Evolutionary conservation across 805 yeast genomes (phyloP).

Genomic region (Myxozyma vanderwaltii): DNA sequence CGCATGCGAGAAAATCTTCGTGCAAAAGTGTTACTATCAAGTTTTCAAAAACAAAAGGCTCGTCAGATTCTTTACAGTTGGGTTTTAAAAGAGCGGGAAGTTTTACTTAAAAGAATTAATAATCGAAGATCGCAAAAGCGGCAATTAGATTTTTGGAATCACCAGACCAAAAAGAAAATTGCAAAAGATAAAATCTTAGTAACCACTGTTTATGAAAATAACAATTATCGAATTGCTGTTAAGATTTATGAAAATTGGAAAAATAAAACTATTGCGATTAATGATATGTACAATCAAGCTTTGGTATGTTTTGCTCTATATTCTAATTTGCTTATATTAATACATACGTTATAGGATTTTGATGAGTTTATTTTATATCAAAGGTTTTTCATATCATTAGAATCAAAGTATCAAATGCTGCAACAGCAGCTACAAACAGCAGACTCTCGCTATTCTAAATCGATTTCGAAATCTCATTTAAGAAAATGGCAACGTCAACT

Average conservation of each 20-base stretch:
- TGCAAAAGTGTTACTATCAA: neutral
- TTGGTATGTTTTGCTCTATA: constrained; percentile 4
- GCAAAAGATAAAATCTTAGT: constrained; percentile 5
- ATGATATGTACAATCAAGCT: constrained; percentile 3
- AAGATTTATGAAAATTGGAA: constrained; percentile 8
- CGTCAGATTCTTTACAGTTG: constrained; percentile 14
- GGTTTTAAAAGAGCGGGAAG: constrained; percentile 23
- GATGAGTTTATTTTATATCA: neutral
- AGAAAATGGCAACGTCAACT: constrained; percentile 9
- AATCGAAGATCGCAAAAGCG: constrained; percentile 1
- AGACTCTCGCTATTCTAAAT: neutral
- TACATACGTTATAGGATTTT: neutral
- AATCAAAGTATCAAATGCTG: neutral
- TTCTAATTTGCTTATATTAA: too few species aligned
- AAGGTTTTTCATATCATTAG: neutral
- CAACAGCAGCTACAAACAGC: neutral
- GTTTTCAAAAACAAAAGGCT: neutral
- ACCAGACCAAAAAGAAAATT: neutral
- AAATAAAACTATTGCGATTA: neutral
- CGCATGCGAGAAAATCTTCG: constrained; percentile 22
- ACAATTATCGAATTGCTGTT: constrained; percentile 12
- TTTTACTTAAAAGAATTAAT: constrained; percentile 12
- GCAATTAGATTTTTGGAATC: constrained; percentile 10
- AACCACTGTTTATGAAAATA: constrained; percentile 1
- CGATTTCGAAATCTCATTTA: neutral